Evolutionary conservation across 768 basidiomycete species (phyloP).

Genomic region (Trametes cinnabarina): DNA sequence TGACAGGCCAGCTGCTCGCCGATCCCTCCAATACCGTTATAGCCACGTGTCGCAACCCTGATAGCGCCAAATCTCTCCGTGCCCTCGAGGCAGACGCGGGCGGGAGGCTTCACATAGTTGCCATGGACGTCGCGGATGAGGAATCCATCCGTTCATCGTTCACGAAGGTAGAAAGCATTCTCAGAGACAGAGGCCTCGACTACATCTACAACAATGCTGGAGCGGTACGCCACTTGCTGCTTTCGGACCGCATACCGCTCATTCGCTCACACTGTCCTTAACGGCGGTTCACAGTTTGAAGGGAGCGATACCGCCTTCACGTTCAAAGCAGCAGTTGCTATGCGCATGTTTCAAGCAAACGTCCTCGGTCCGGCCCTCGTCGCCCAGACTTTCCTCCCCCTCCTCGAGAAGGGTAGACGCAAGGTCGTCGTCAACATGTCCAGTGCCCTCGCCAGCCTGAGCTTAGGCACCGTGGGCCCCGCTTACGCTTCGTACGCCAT

Average conservation of each 20-base stretch:
- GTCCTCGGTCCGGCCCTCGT: slow-evolving; percentile 37
- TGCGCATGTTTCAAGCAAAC: slow-evolving; percentile 30
- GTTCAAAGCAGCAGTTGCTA: slow-evolving; percentile 25
- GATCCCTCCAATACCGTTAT: slow-evolving; percentile 27
- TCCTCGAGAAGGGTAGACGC: slow-evolving; percentile 31
- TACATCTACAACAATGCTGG: slow-evolving; percentile 42
- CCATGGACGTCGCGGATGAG: slow-evolving; percentile 31
- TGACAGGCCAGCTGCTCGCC: slow-evolving; percentile 25
- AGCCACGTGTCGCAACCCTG: slow-evolving; percentile 31
- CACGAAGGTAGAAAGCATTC: slow-evolving; percentile 21
- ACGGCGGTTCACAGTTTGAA: not conserved
- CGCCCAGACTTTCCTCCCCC: slow-evolving; percentile 31
- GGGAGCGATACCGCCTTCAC: slow-evolving; percentile 7
- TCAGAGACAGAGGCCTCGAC: slow-evolving; percentile 33
- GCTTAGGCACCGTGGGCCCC: slow-evolving; percentile 24
- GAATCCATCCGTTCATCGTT: slow-evolving; percentile 28
- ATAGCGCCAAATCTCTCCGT: slow-evolving; percentile 21
- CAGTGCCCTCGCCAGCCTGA: slow-evolving; percentile 33
- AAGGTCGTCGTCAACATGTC: slow-evolving; percentile 37
- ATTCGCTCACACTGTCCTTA: not conserved
- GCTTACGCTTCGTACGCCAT: slow-evolving; percentile 33
- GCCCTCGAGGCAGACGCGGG: slow-evolving; percentile 23
- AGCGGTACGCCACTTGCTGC: slow-evolving; percentile 24
- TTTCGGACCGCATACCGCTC: not conserved
- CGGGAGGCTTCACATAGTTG: slow-evolving; percentile 34